A percentile compares a stretch with the other conserved stretches of the same genome.
phyloP scores from a whole-genome alignment of 768 basidiomycete genomes.

The Lentinus tigrinus region DNA sequence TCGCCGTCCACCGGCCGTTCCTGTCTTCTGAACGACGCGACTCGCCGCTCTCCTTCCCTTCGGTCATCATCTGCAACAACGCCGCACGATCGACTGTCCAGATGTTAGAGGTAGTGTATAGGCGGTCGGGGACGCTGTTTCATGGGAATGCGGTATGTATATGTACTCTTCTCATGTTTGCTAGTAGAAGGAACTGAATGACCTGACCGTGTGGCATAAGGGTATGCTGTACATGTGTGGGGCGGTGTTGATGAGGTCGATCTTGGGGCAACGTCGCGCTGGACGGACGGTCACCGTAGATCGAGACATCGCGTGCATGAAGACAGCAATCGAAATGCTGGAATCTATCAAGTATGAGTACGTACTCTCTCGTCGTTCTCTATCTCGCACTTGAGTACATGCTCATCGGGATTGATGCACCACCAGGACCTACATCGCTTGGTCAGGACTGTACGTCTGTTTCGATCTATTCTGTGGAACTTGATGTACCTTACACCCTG shows the following conservation, averaged over 20 bases:
- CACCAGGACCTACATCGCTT: too few relatives aligned
- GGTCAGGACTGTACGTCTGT: too few relatives aligned
- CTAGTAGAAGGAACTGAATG: too few relatives aligned
- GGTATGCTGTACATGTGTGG: neutral
- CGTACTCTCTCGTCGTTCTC: too few relatives aligned
- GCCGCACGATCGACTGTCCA: constrained; percentile 74
- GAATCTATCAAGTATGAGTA: too few relatives aligned
- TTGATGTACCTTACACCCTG: too few relatives aligned
- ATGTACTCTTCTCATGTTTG: neutral
- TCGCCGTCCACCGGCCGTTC: constrained; percentile 76
- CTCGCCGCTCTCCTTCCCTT: constrained; percentile 42
- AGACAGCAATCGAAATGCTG: neutral
- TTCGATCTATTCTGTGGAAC: too few relatives aligned
- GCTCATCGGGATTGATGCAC: too few relatives aligned
- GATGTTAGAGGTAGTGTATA: constrained; percentile 52
- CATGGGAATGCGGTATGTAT: neutral
- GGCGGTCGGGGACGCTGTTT: neutral
- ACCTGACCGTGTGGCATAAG: neutral
- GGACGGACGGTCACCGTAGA: neutral
- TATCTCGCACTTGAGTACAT: too few relatives aligned
- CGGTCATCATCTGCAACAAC: constrained; percentile 79
- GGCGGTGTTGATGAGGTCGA: neutral
- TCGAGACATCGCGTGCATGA: neutral
- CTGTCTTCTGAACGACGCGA: constrained; percentile 34
- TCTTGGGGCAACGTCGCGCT: neutral